Evolutionary conservation across 2,329 filamentous ascomycete species (phyloP).

Genomic region (Chaetomiaceae sp.): DNA sequence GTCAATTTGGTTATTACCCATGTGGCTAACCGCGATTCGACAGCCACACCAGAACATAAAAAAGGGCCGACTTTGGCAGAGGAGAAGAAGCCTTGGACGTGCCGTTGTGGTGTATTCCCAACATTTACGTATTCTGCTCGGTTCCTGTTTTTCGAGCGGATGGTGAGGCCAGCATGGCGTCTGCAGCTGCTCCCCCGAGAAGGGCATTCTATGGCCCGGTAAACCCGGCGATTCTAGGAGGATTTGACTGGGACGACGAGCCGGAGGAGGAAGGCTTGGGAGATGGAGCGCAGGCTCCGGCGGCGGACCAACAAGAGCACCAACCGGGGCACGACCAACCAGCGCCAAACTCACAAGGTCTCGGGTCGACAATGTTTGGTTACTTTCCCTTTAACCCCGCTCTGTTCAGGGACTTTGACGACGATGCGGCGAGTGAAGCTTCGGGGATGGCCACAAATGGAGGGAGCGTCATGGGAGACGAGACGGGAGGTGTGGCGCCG

Average conservation of each 20-base stretch:
- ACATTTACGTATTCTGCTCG: neutral
- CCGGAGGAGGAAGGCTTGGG: neutral
- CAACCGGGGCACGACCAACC: neutral
- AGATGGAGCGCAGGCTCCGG: neutral
- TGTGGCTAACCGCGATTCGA: conserved; percentile 10
- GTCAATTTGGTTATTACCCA: neutral
- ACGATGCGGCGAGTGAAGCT: neutral
- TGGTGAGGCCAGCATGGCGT: conserved; percentile 30
- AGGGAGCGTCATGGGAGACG: neutral
- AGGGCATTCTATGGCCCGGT: conserved; percentile 30
- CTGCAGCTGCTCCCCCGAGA: conserved; percentile 5
- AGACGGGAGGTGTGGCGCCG: neutral
- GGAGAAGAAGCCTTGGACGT: too few relatives aligned
- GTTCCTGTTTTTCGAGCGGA: conserved; percentile 16
- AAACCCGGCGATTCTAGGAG: conserved; percentile 32
- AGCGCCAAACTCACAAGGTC: neutral
- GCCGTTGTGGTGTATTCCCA: too few relatives aligned
- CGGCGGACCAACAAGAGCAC: neutral
- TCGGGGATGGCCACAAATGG: neutral
- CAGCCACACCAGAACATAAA: neutral
- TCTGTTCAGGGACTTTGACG: conserved; percentile 18
- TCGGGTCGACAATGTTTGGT: neutral
- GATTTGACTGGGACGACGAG: conserved; percentile 32
- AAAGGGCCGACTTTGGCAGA: too few relatives aligned
- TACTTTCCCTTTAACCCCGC: conserved; percentile 15